Evolutionary conservation across 768 basidiomycete species (phyloP).

Genomic region (Calocybe gangraenosa): DNA sequence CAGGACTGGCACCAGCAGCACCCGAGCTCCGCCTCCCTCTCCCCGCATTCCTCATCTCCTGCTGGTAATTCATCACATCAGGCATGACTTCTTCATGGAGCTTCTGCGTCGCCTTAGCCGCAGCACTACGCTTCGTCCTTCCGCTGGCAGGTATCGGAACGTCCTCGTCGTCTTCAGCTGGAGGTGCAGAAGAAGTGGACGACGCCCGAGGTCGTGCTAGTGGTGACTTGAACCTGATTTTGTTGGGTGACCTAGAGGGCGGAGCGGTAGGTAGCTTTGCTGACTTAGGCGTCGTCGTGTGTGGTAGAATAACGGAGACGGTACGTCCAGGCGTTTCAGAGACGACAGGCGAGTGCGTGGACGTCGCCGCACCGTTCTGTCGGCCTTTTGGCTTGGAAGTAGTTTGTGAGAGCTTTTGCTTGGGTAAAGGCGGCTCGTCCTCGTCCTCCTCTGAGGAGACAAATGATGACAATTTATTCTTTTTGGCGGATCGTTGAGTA

Average conservation of each 20-base stretch:
- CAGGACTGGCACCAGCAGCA: conserved; percentile 14
- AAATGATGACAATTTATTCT: conserved; percentile 1
- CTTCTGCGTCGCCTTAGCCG: conserved; percentile 42
- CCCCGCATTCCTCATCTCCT: conserved; percentile 46
- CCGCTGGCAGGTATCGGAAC: conserved; percentile 12
- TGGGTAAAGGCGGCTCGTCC: not conserved
- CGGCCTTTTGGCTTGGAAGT: not conserved
- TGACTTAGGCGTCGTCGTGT: not conserved
- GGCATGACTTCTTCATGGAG: conserved; percentile 73
- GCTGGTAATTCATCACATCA: conserved; percentile 65
- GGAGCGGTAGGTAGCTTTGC: not conserved
- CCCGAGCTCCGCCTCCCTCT: conserved; percentile 31
- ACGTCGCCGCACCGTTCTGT: not conserved
- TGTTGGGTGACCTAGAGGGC: conserved; percentile 7
- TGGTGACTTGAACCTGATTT: conserved; percentile 8
- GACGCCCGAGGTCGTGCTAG: no score
- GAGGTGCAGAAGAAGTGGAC: conserved; percentile 12
- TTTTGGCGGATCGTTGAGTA: not conserved
- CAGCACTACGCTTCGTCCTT: conserved; percentile 35
- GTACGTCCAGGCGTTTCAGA: no score
- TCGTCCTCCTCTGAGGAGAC: conserved; percentile 12
- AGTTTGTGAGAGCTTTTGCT: not conserved
- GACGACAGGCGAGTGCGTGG: no score
- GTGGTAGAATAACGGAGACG: no score
- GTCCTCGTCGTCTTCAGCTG: conserved; percentile 6